Evolutionary conservation across 1,284 basidiomycete genomes (phyloP), one percentile per base, ranked within the genome.

Genomic region (Malassezia yamatoensis): DNA sequence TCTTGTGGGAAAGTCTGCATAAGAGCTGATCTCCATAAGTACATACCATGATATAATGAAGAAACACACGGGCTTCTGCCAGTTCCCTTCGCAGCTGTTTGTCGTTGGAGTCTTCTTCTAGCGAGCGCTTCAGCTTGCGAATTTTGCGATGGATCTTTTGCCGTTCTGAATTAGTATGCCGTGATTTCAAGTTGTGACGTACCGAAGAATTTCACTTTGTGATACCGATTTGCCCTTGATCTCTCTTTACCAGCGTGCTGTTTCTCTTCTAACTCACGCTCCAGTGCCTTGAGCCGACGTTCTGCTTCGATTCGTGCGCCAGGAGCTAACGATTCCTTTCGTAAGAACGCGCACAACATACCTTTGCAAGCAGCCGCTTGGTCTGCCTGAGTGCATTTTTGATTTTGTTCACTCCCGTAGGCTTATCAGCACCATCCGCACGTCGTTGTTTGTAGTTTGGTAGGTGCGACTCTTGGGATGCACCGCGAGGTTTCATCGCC

Each of bases 131-230:
- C 36, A 52, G 34, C 46, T 58, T 50, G 4, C 46, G 44, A 12
- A 58, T 42, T 8, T 51, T 44, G 12, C 55, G 55, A 20, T 49
- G 38, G 15, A 58, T 45, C 32, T 58, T 58, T 16, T 58, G 55
- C 10, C 55, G 55, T 37, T 58, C 52, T 54, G 38, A 20, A 41
- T 41, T 9, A 41, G 39, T 41, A 18, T 37, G 24, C 8, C 8
- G 42, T 1, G 35, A n/a, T 7, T 7, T 21, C 20, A 2, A 15
- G 16, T 6, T 16, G 18, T n/a, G n/a, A 42, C 52, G 32, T 34
- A 54, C 52, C 55, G 29, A 58, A 58, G 24, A 58, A 58, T 51
- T 58, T 58, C 46, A 53, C 51, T 20, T 58, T 58, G 46, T 58
- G 55, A 45, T 58, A 58, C 16, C 51, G 29, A 10, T 20, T 35